Percentiles rank a stretch among this genome's conserved stretches.
Evolutionary conservation across 306 rosid species (phyloP).

Genomic region (Prunus mume): DNA sequence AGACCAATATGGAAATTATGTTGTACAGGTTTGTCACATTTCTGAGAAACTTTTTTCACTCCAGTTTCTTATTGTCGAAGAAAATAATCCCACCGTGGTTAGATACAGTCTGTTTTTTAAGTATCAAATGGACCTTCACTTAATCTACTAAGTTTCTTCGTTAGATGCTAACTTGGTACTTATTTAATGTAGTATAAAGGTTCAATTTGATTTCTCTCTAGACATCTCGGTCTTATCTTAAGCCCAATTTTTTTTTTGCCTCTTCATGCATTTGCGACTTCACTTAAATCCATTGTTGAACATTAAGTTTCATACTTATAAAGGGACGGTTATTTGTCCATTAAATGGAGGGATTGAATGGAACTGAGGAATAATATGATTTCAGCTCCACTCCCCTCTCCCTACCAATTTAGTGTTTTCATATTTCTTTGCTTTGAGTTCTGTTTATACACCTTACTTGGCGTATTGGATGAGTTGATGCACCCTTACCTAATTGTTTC

Average conservation of each 20-base stretch:
- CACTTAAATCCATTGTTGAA: not conserved
- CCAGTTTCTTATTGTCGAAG: not conserved
- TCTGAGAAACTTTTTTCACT: not conserved
- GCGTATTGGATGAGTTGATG: not conserved
- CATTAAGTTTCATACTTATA: not conserved
- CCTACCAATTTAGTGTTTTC: not conserved
- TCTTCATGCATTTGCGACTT: not conserved
- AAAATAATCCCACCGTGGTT: not conserved
- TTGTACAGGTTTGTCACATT: conserved; percentile 70
- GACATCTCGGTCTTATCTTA: not conserved
- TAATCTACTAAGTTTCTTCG: not conserved
- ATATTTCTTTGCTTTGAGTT: not conserved
- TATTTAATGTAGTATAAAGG: not conserved
- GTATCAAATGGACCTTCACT: not conserved
- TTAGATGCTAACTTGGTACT: not conserved
- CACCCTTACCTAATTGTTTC: not conserved
- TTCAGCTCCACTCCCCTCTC: not conserved
- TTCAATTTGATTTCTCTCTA: not conserved
- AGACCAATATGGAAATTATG: conserved; percentile 97
- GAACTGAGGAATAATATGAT: not conserved
- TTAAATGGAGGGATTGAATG: not conserved
- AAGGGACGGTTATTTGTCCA: not conserved
- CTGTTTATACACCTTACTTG: not conserved
- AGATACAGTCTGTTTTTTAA: not conserved
- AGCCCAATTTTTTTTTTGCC: not conserved